Conservation (phyloP, 495 filamentous ascomycete species). For the Penicillium arizonense region DNA sequence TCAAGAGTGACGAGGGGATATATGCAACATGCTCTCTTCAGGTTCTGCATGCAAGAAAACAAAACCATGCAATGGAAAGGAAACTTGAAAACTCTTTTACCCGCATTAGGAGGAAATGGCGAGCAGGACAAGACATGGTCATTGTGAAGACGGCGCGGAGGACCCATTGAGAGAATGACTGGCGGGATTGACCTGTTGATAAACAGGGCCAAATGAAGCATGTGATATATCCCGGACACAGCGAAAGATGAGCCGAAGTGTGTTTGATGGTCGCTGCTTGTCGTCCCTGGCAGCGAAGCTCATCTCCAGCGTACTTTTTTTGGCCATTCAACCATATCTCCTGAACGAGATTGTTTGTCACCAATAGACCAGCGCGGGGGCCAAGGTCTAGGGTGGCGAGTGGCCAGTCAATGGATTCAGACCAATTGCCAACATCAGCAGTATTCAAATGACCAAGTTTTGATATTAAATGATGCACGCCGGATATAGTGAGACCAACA, state of each 20-base stretch:
- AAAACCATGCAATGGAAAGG: slow-evolving; percentile 12
- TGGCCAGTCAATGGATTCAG: slow-evolving; percentile 1
- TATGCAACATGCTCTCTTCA: slow-evolving; percentile 25
- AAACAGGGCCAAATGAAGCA: slow-evolving; percentile 2
- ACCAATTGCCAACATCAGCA: slow-evolving; percentile 6
- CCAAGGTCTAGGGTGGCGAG: not conserved
- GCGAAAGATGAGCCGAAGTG: not conserved
- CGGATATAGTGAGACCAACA: slow-evolving; percentile 27
- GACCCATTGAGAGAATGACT: slow-evolving; percentile 3
- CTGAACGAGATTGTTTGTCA: not conserved
- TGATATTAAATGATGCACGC: slow-evolving; percentile 42
- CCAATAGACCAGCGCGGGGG: not conserved
- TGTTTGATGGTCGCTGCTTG: not conserved
- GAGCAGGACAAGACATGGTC: slow-evolving; percentile 9
- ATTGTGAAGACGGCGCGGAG: not conserved
- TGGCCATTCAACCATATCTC: not conserved
- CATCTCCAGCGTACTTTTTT: not conserved
- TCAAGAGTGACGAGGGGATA: slow-evolving; percentile 17
- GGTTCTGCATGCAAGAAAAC: slow-evolving; percentile 1
- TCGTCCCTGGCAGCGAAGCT: not conserved
- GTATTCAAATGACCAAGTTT: slow-evolving; percentile 21
- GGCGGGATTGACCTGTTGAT: slow-evolving; percentile 5
- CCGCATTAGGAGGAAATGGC: slow-evolving; percentile 4
- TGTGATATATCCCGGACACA: not conserved
- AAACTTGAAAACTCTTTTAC: slow-evolving; percentile 5